Evolutionary conservation across 192 early-diverging fungal genomes (phyloP).

Genomic region (Coemansia sp.): DNA sequence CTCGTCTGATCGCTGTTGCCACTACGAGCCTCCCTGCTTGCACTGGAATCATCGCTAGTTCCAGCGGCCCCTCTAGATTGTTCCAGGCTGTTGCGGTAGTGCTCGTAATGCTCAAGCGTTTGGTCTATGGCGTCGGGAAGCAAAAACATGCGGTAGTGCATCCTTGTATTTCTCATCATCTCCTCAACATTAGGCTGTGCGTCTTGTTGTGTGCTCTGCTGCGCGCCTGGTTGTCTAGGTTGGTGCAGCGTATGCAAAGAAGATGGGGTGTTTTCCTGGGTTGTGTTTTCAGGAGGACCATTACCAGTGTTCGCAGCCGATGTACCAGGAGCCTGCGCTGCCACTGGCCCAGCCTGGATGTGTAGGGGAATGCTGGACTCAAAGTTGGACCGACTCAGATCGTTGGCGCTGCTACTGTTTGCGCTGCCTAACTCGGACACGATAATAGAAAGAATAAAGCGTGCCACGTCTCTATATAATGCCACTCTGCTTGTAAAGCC

Average conservation of each 20-base stretch:
- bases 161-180: background rate
- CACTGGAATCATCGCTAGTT: background rate
- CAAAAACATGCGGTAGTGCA: conserved; percentile 45
- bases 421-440: background rate
- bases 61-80: background rate
- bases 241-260: background rate
- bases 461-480: conserved; percentile 3
- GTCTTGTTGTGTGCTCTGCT: background rate
- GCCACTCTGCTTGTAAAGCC: background rate
- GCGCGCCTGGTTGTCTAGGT: background rate
- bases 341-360: background rate
- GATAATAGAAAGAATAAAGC: conserved; percentile 21
- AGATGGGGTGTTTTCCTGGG: background rate
- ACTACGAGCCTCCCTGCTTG: background rate
- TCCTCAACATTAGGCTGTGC: background rate
- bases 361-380: background rate
- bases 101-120: conserved; percentile 29
- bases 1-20: background rate
- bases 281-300: background rate
- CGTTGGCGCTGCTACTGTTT: background rate
- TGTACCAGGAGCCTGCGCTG: background rate
- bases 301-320: background rate
- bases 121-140: conserved; percentile 47
- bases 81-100: background rate
- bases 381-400: background rate